These are phyloP conservation scores for Penicillium cinerascens DNA, from an alignment of 495 filamentous ascomycete species.

Conservation along the genomic window DNA sequence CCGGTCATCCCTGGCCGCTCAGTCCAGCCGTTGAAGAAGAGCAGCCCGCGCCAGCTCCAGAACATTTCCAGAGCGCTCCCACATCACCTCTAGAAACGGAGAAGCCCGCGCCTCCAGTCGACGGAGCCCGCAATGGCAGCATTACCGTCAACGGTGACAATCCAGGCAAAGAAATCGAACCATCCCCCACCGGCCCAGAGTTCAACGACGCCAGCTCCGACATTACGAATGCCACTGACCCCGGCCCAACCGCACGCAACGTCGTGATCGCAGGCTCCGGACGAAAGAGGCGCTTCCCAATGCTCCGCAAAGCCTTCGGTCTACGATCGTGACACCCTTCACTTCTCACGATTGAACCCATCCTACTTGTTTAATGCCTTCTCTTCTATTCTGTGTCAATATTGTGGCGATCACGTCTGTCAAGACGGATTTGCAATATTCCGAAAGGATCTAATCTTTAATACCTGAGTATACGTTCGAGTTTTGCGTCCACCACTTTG, in stretches of 20 bases:
- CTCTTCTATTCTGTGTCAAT: slow-evolving; percentile 7
- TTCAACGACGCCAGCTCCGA: slow-evolving; percentile 19
- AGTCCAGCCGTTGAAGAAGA: slow-evolving; percentile 10
- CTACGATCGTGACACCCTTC: slow-evolving; percentile 29
- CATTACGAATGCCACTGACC: slow-evolving; percentile 17
- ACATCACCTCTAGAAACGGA: slow-evolving; percentile 13
- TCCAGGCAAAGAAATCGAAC: slow-evolving; percentile 9
- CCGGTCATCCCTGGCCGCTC: slow-evolving; percentile 32
- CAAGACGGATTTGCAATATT: neutral
- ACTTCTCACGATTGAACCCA: neutral
- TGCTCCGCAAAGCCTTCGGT: slow-evolving; percentile 48
- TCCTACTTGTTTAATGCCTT: slow-evolving; percentile 19
- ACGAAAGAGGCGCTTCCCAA: slow-evolving; percentile 50
- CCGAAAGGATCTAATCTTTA: slow-evolving; percentile 28
- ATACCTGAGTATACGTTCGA: slow-evolving; percentile 20
- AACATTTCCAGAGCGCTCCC: slow-evolving; percentile 11
- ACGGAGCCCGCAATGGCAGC: slow-evolving; percentile 4
- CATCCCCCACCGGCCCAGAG: slow-evolving; percentile 16
- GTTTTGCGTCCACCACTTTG: slow-evolving; percentile 1
- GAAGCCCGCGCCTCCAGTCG: neutral
- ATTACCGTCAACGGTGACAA: slow-evolving; percentile 10
- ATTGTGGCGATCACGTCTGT: neutral
- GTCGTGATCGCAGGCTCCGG: slow-evolving; percentile 38
- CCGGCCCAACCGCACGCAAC: slow-evolving; percentile 19
- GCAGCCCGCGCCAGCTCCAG: slow-evolving; percentile 11